A percentile compares a stretch with the other conserved stretches of the same genome.
phyloP scores from a whole-genome alignment of 2,329 filamentous ascomycete species.

The Graphium sp. region DNA sequence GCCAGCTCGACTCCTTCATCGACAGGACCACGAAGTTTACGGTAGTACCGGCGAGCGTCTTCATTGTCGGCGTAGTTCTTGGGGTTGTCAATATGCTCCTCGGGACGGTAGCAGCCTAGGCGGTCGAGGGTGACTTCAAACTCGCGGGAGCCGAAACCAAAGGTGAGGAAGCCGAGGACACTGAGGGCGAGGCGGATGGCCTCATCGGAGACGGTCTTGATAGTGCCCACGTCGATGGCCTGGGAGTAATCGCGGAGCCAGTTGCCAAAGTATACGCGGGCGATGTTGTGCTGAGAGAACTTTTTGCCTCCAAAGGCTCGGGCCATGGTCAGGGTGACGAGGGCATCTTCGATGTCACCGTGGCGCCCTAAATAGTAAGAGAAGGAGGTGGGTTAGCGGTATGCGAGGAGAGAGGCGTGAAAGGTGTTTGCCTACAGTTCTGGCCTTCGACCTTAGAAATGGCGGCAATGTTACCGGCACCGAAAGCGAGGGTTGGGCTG shows the following conservation, averaged over 20 bases:
- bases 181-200: conserved; percentile 81
- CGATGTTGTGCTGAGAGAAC: conserved; percentile 75
- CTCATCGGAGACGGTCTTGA: conserved; percentile 80
- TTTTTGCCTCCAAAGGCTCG: conserved; percentile 47
- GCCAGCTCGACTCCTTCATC: conserved; percentile 64
- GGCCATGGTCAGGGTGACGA: conserved; percentile 52
- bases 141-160: conserved; percentile 73
- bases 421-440: conserved; percentile 38
- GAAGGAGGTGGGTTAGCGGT: neutral
- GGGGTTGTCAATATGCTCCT: conserved; percentile 62
- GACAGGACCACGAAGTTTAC: conserved; percentile 63
- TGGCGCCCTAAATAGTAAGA: conserved; percentile 45
- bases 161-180: conserved; percentile 78
- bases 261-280: conserved; percentile 89
- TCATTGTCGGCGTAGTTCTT: conserved; percentile 79
- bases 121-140: conserved; percentile 73
- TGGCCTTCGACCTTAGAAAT: conserved; percentile 67
- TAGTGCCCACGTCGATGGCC: conserved; percentile 80
- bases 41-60: conserved; percentile 71
- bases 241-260: conserved; percentile 91
- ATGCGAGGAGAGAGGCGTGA: neutral
- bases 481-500: conserved; percentile 58
- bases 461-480: conserved; percentile 75
- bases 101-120: conserved; percentile 64
- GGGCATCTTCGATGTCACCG: conserved; percentile 84